A percentile compares a stretch with the other conserved stretches of the same genome.
phyloP scores from a whole-genome alignment of 1,284 basidiomycete species.

The Trichosporon faecale region DNA sequence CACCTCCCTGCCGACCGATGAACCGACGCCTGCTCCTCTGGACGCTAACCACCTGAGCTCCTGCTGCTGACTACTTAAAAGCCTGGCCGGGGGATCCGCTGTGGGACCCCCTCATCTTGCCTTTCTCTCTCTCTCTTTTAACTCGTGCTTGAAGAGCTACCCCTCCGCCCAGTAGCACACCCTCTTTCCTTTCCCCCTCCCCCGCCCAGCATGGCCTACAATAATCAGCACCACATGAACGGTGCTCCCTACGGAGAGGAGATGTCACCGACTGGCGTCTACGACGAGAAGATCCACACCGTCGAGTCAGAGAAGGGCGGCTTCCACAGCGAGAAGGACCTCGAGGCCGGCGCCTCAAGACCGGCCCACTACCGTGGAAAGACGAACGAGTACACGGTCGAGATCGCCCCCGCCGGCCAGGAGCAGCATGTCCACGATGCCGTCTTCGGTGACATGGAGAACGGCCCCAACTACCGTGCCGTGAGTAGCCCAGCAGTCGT shows the following conservation, averaged over 20 bases:
- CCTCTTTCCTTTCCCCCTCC: neutral
- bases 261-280: neutral
- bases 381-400: slow-evolving; percentile 18
- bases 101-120: slow-evolving; percentile 1
- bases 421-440: slow-evolving; percentile 25
- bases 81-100: neutral
- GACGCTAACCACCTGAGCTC: neutral
- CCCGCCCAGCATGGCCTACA: slow-evolving; percentile 2
- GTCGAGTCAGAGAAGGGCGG: slow-evolving; percentile 3
- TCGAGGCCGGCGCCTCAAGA: neutral
- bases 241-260: neutral
- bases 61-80: neutral
- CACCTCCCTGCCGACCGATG: neutral
- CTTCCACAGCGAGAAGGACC: slow-evolving; percentile 8
- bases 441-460: slow-evolving; percentile 36
- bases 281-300: slow-evolving; percentile 2
- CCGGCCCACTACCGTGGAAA: slow-evolving; percentile 8
- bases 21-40: neutral
- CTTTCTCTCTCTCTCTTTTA: neutral
- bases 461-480: slow-evolving; percentile 36
- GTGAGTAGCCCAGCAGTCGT: slow-evolving; percentile 18
- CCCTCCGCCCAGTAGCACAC: neutral
- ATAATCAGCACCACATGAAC: neutral
- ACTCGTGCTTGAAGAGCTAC: neutral
- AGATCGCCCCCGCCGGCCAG: slow-evolving; percentile 21